Percentiles rank a stretch among this genome's conserved stretches.
These are phyloP conservation scores for Aspergillus fumigatus DNA, from an alignment of 2,329 filamentous ascomycete genomes.

Conservation along the genomic window DNA sequence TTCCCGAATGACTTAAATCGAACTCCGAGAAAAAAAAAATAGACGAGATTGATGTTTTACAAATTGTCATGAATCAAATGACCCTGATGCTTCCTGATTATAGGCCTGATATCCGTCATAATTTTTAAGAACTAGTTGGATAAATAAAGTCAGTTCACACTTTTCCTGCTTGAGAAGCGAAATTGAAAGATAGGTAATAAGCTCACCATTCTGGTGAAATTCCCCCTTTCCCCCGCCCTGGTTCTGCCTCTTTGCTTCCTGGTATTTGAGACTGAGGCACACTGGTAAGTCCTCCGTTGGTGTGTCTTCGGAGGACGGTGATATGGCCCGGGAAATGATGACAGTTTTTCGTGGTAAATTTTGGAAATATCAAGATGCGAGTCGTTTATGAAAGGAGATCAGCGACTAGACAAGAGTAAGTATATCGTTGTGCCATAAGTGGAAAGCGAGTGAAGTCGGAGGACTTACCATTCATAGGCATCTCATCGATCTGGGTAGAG, in stretches of 20 bases:
- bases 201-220: constrained; percentile 15
- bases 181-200: not conserved
- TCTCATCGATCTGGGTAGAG: constrained; percentile 95
- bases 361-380: not conserved
- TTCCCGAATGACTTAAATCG: not conserved
- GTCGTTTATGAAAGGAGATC: constrained; percentile 33
- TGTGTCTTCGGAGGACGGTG: constrained; percentile 1
- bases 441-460: constrained; percentile 23
- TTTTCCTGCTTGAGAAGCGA: not conserved
- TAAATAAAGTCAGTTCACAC: not conserved
- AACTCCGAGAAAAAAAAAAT: not conserved
- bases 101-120: not conserved
- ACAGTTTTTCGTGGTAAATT: not conserved
- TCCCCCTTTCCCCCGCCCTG: constrained; percentile 36
- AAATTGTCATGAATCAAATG: not conserved
- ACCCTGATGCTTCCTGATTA: not conserved
- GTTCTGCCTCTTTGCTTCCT: constrained; percentile 11
- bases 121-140: not conserved
- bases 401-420: constrained; percentile 26
- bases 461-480: constrained; percentile 89
- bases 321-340: not conserved
- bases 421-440: not conserved
- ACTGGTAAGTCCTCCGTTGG: constrained; percentile 5
- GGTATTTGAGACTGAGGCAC: not conserved
- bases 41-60: not conserved